phyloP scores from a whole-genome alignment of 164 flowering plant genomes.

The Piper longum region DNA sequence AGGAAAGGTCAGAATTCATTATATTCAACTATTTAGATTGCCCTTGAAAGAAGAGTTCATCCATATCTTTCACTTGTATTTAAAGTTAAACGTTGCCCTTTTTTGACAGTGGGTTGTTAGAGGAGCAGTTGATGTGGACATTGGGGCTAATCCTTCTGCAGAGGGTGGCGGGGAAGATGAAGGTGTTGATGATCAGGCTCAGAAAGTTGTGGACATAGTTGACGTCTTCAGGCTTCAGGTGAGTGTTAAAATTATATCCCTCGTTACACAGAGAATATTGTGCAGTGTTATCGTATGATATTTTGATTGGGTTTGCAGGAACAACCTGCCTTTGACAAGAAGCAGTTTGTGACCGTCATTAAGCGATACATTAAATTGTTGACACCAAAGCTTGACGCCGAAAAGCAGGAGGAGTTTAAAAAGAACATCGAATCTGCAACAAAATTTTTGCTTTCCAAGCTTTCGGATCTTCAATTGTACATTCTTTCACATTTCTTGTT shows the following conservation, averaged over 20 bases:
- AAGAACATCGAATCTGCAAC: constrained; percentile 66
- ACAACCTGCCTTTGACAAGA: constrained; percentile 86
- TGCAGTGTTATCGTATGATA: background rate
- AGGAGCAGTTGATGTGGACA: constrained; percentile 78
- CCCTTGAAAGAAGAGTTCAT: background rate
- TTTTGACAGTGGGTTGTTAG: constrained; percentile 70
- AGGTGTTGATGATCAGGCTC: constrained; percentile 71
- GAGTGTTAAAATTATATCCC: background rate
- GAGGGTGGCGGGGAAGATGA: constrained; percentile 84
- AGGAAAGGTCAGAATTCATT: constrained; percentile 44
- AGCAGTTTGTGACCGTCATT: constrained; percentile 50
- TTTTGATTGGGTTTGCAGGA: constrained; percentile 30
- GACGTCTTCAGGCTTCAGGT: constrained; percentile 94
- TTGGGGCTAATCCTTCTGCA: constrained; percentile 93
- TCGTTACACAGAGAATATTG: too few relatives aligned
- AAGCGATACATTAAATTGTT: constrained; percentile 63
- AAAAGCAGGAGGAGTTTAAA: constrained; percentile 54
- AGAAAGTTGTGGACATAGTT: constrained; percentile 82
- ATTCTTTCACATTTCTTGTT: background rate
- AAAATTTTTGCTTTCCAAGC: constrained; percentile 60
- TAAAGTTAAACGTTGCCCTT: background rate
- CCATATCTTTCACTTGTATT: background rate
- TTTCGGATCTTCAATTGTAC: constrained; percentile 81
- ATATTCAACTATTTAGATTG: background rate
- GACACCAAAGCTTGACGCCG: constrained; percentile 56